Percentiles rank a stretch among this genome's conserved stretches.
Evolutionary conservation across 106 monocot species (phyloP).

Genomic region (Posidonia australis): DNA sequence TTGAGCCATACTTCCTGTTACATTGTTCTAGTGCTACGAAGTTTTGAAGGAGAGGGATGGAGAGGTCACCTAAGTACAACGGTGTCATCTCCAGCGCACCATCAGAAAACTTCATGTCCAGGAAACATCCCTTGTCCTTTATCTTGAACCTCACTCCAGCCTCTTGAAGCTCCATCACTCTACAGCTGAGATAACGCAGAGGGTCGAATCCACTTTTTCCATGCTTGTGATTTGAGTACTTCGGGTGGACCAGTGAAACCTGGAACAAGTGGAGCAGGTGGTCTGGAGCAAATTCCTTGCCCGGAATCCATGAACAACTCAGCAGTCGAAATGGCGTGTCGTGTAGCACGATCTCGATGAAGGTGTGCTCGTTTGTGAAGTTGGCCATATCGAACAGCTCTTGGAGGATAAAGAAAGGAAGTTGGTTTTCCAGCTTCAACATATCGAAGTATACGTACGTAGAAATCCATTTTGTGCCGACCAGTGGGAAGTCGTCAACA

Average conservation of each 20-base stretch:
- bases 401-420: neutral
- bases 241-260: neutral
- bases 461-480: neutral
- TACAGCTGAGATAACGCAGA: neutral
- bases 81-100: neutral
- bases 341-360: too few relatives aligned
- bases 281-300: neutral
- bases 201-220: too few relatives aligned
- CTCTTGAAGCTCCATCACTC: neutral
- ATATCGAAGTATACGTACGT: neutral
- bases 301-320: neutral
- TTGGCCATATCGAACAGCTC: neutral
- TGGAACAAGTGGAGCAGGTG: neutral
- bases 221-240: neutral
- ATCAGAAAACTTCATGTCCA: neutral
- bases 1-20: neutral
- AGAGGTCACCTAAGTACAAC: neutral
- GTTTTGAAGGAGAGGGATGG: neutral
- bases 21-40: neutral
- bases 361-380: neutral
- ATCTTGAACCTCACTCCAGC: neutral
- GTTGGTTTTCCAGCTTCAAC: neutral
- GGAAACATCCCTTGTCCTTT: neutral
- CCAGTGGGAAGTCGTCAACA: neutral
- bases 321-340: too few relatives aligned